phyloP scores from a whole-genome alignment of 352 stramenopile genomes.

The Phytophthora pistaciae region DNA sequence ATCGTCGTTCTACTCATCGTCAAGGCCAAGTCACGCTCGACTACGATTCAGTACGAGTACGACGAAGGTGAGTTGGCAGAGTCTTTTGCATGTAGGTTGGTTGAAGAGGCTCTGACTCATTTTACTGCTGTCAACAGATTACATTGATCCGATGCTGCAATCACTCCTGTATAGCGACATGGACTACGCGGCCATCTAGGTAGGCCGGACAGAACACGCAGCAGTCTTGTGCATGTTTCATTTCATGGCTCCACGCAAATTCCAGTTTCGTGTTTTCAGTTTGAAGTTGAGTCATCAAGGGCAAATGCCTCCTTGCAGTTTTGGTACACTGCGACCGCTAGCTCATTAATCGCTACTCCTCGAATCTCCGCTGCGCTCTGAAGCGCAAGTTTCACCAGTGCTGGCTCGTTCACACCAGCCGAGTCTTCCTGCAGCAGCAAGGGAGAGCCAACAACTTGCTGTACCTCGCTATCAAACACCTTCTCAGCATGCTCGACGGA shows the following conservation, averaged over 20 bases:
- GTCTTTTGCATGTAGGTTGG: background rate
- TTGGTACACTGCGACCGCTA: conserved; percentile 46
- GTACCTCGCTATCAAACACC: conserved; percentile 6
- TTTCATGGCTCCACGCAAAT: conserved; percentile 1
- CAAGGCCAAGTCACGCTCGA: conserved; percentile 28
- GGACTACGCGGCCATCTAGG: conserved; percentile 81
- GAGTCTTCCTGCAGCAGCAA: conserved; percentile 29
- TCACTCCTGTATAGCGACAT: conserved; percentile 75
- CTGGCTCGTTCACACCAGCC: conserved; percentile 57
- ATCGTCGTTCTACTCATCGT: conserved; percentile 31
- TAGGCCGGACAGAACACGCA: conserved; percentile 21
- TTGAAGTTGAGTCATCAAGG: conserved; percentile 16
- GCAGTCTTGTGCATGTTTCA: conserved; percentile 5
- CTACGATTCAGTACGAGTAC: conserved; percentile 22
- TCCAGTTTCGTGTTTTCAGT: conserved; percentile 13
- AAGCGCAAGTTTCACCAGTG: conserved; percentile 60
- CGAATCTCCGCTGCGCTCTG: conserved; percentile 50
- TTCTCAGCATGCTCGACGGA: conserved; percentile 22
- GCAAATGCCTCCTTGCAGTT: conserved; percentile 55
- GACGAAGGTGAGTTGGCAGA: conserved; percentile 23
- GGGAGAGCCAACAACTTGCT: conserved; percentile 3
- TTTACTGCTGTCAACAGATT: background rate
- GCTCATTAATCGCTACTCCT: conserved; percentile 35
- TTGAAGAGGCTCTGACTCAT: background rate
- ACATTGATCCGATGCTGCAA: conserved; percentile 58